Evolutionary conservation across 1,284 basidiomycete species (phyloP).

Genomic region (Ustilago shanxiensis): DNA sequence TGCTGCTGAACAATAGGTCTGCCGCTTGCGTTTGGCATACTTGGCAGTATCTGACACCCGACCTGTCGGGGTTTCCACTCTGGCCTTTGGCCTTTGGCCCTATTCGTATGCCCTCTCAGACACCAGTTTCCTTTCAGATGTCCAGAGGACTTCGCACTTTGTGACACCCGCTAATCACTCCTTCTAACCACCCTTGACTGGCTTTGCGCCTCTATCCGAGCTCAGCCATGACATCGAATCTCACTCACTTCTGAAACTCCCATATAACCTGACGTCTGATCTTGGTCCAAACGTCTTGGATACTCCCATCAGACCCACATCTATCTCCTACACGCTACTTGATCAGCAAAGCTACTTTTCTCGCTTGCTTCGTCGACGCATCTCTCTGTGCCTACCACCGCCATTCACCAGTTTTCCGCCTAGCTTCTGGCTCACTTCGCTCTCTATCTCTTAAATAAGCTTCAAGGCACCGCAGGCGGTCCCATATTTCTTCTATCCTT

Average conservation of each 20-base stretch:
- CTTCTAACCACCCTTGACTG: not conserved
- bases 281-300: not conserved
- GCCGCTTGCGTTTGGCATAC: slow-evolving; percentile 3
- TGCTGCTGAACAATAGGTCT: not conserved
- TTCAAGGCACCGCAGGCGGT: slow-evolving; percentile 25
- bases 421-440: not conserved
- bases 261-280: slow-evolving; percentile 28
- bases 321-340: not conserved
- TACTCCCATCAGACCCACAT: not conserved
- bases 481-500: not conserved
- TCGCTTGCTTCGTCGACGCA: not conserved
- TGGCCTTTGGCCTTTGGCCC: not conserved
- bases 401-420: not conserved
- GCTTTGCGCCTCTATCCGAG: slow-evolving; percentile 5
- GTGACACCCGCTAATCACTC: slow-evolving; percentile 17
- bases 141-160: slow-evolving; percentile 9
- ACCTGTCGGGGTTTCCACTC: slow-evolving; percentile 4
- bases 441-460: slow-evolving; percentile 13
- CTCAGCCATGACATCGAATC: slow-evolving; percentile 20
- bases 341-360: not conserved
- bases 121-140: not conserved
- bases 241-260: slow-evolving; percentile 12
- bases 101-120: not conserved
- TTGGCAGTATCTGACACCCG: slow-evolving; percentile 14
- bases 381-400: not conserved